Evolutionary conservation across 1,139 yeast species (phyloP).

Genomic region (Candida sp.): DNA sequence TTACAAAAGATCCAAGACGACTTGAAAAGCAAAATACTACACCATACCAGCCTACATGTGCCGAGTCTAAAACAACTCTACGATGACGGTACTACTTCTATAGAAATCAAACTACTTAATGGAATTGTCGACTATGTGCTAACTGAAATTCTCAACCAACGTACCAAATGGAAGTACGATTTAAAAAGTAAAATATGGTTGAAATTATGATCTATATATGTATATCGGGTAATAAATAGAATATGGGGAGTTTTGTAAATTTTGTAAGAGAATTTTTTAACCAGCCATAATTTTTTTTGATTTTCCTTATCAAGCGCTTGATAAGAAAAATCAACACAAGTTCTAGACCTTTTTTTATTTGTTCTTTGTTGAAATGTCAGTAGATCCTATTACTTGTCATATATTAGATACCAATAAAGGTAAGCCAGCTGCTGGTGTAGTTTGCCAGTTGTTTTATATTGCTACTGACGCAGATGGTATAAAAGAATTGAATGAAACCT

Average conservation of each 20-base stretch:
- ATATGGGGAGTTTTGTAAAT: too few relatives aligned
- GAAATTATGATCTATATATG: neutral
- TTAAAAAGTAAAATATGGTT: slow-evolving; percentile 4
- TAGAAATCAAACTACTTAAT: slow-evolving; percentile 20
- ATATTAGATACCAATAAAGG: slow-evolving; percentile 84
- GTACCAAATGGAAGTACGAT: slow-evolving; percentile 23
- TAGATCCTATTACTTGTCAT: slow-evolving; percentile 78
- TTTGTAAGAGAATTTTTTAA: too few relatives aligned
- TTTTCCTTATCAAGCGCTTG: neutral
- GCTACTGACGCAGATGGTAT: slow-evolving; percentile 23
- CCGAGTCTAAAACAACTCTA: neutral
- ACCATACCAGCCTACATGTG: neutral
- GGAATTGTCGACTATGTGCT: slow-evolving; percentile 23
- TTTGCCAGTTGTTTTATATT: slow-evolving; percentile 51
- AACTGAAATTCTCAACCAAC: slow-evolving; percentile 13
- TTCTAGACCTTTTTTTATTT: too few relatives aligned
- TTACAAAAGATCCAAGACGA: neutral
- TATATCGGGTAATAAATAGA: too few relatives aligned
- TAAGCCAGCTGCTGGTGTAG: slow-evolving; percentile 68
- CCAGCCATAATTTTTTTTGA: too few relatives aligned
- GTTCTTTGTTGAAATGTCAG: slow-evolving; percentile 17
- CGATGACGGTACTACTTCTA: neutral
- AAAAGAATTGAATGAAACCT: slow-evolving; percentile 12
- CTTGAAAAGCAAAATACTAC: neutral
- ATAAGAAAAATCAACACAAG: slow-evolving; percentile 1